Base-by-base conservation (phyloP, 148 eudicot genomes). In the Selenicereus undatus region DNA sequence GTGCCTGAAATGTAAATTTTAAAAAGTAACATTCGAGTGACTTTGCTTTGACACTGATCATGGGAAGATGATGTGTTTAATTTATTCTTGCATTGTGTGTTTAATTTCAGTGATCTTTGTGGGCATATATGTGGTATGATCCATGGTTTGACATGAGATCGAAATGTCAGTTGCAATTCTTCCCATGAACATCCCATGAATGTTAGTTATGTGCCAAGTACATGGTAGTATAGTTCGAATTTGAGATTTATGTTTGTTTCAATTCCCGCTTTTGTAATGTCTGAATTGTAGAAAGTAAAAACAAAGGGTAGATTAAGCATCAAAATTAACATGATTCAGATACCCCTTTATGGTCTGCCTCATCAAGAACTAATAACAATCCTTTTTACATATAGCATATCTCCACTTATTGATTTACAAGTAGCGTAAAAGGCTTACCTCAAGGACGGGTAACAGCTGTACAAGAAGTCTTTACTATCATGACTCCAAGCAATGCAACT, bases 381-480 rank as follows among this genome's bases (percentile, higher is more conserved):
- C 27, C 68, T n/a, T 29, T 16, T 22, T 21, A n/a, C n/a, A 1
- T 6, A 32, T 64, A n/a, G 22, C 0, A 26, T 64, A 22, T 64
- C 29, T 7, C 3, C 27, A 64, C 9, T 22, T 64, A 48, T 0
- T 48, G 52, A 48, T 48, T 48, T 48, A 8, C 1, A 32, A 64
- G 68, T 17, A 24, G 77, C 8, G 50, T 14, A 54, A 26, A 32
- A 73, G 29, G 27, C 90, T 90, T 91, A 95, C 99, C 85, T 86
- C 22, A 95, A 97, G 50, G 97, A 86, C 13, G 95, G 93, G 79
- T 81, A 95, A 26, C 99, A 91, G 74, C 97, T 81, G 83, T 95
- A 93, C 85, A 95, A 95, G 85, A 95, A 95, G 24, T 97, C 99
- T 87, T 83, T 90, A 81, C 85, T 88, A 71, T 93, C 97, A 89